Evolutionary conservation across 257 asterid species (phyloP).

Genomic region (Jaltomata sinuosa): DNA sequence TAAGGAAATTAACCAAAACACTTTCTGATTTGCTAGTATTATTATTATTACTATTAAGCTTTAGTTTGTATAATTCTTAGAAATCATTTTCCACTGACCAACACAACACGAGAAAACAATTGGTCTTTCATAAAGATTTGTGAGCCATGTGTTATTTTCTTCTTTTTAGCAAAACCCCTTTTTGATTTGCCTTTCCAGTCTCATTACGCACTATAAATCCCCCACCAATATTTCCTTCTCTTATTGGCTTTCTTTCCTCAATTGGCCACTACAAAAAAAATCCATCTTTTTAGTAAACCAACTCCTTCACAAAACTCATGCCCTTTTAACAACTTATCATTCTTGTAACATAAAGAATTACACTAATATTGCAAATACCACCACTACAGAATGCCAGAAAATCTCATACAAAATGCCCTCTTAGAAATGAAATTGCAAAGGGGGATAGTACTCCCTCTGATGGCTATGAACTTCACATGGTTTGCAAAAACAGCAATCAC

Average conservation of each 20-base stretch:
- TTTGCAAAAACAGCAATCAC: slow-evolving; percentile 69
- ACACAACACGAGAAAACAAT: background rate
- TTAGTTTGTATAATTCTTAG: background rate
- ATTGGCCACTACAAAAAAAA: slow-evolving; percentile 1
- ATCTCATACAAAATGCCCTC: slow-evolving; percentile 2
- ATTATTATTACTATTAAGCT: background rate
- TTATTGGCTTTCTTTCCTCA: background rate
- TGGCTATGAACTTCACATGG: slow-evolving; percentile 68
- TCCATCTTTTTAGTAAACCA: background rate
- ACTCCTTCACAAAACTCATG: slow-evolving; percentile 31
- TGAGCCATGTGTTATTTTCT: background rate
- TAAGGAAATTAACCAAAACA: background rate
- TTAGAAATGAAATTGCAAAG: slow-evolving; percentile 58
- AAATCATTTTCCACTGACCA: background rate
- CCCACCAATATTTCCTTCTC: background rate
- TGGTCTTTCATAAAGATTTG: background rate
- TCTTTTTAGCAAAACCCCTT: background rate
- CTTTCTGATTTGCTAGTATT: background rate
- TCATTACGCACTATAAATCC: slow-evolving; percentile 27
- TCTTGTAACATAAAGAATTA: background rate
- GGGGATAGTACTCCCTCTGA: slow-evolving; percentile 41
- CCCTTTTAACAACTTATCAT: slow-evolving; percentile 6
- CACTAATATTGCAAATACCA: slow-evolving; percentile 3
- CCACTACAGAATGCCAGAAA: slow-evolving; percentile 6
- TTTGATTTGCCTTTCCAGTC: background rate